Conservation (phyloP, 495 filamentous ascomycete species). For the Amniculicola lignicola region DNA sequence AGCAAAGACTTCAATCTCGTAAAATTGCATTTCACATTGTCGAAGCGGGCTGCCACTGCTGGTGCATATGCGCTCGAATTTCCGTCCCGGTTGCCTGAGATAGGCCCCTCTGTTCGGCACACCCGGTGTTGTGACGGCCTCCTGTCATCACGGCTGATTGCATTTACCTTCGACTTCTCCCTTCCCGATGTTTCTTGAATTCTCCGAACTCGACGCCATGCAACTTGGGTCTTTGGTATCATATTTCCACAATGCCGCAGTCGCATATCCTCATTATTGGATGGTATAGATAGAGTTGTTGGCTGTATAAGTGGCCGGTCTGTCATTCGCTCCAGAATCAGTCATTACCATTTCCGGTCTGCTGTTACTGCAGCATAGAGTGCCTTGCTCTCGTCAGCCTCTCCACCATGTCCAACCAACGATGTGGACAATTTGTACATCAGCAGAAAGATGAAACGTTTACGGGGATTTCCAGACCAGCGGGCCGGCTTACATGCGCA, state of each 20-base stretch:
- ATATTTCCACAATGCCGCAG: constrained; percentile 24
- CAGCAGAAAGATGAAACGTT: constrained; percentile 16
- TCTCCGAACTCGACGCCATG: constrained; percentile 16
- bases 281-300: constrained; percentile 27
- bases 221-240: constrained; percentile 20
- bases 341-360: background rate
- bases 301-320: constrained; percentile 2
- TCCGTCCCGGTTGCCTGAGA: constrained; percentile 13
- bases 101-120: background rate
- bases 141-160: constrained; percentile 25
- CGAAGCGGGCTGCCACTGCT: background rate
- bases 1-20: constrained; percentile 21
- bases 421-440: background rate
- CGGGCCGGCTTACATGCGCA: constrained; percentile 15
- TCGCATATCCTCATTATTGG: constrained; percentile 23
- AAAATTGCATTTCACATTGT: constrained; percentile 17
- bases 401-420: background rate
- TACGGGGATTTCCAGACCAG: constrained; percentile 4
- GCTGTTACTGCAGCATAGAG: constrained; percentile 14
- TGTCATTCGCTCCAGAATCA: background rate
- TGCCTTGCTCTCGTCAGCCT: constrained; percentile 27
- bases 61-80: constrained; percentile 6
- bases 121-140: background rate
- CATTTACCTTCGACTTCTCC: constrained; percentile 16
- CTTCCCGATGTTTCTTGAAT: background rate